A percentile compares a stretch with the other conserved stretches of the same genome.
Conservation (phyloP, 345 rosid genomes). For the Zanthoxylum bungeanum region DNA sequence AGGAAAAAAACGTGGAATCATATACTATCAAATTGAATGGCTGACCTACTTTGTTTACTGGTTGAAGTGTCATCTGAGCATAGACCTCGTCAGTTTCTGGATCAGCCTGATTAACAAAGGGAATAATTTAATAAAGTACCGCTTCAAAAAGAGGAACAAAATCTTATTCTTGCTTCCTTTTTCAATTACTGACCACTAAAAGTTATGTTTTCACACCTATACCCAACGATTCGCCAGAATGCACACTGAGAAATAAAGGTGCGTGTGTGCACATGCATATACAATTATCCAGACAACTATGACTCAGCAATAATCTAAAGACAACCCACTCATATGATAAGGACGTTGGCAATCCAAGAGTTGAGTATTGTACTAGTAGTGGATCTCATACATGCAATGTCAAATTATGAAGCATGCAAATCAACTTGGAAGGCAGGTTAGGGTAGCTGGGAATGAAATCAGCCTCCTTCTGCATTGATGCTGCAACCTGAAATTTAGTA, state of each 20-base stretch:
- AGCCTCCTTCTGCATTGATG: conserved; percentile 72
- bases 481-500: conserved; percentile 54
- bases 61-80: conserved; percentile 83
- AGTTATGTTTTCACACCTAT: background rate
- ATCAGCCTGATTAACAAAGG: conserved; percentile 54
- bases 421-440: conserved; percentile 68
- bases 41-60: conserved; percentile 70
- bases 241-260: background rate
- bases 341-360: background rate
- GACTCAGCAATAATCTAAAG: background rate
- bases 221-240: background rate
- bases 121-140: background rate
- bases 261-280: background rate
- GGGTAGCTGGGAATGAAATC: conserved; percentile 72
- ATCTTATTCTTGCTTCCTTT: no score
- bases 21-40: conserved; percentile 19
- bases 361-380: background rate
- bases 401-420: conserved; percentile 69
- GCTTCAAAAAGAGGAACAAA: background rate
- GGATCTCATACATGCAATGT: conserved; percentile 56
- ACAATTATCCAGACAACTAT: background rate
- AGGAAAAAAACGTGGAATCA: background rate
- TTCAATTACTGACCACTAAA: background rate
- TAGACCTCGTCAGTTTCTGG: conserved; percentile 74
- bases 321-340: background rate